Evolutionary conservation across 2,329 filamentous ascomycete species (phyloP), one percentile per base, ranked within the genome.

Genomic region (Penicillium sp.): DNA sequence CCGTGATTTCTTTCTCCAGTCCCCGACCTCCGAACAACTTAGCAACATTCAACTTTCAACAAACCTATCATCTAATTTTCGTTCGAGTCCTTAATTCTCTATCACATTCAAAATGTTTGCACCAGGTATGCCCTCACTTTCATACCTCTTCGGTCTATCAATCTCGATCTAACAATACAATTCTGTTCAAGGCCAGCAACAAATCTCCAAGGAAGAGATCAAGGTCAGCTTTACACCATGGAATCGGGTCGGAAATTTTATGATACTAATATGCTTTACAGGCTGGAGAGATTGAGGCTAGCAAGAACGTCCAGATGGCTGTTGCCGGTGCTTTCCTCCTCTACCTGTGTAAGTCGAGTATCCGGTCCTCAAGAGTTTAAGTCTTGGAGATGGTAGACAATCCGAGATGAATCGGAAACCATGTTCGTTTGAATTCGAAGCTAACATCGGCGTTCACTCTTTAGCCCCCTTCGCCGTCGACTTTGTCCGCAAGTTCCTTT

Each of bases 341-440:
- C 46, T 86, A 86, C 72, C 76, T 86, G 47, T 85, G 84, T 87
- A 79, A 59, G 83, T 66, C 39, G 7, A 42, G 4, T 16, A 36
- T 45, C 39, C 29, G 13, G 13, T 13, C 16, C n/a, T 29, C 23
- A 5, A 27, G 16, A 9, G 29, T 9, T 30, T 13, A 34, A 23
- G 18, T 14, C 43, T 13, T n/a, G 30, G 30, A 6, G 34, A 29
- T 14, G 29, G 18, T 39, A 36, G 19, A 36, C 30, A 44, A 13
- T 5, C 18, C 13, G 7, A 44, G 23, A 44, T 11, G 11, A 18
- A 29, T 13, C 14, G 13, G 19, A 7, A 23, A 14, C 32, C 7
- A 34, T 16, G n/a, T 10, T 18, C 8, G 4, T 16, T 8, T 41
- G 27, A 5, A 16, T 27, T 14, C 4, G 3, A 40, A 32, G 27